phyloP scores from a whole-genome alignment of 768 basidiomycete species.

The Paxillus ammoniavirescens region DNA sequence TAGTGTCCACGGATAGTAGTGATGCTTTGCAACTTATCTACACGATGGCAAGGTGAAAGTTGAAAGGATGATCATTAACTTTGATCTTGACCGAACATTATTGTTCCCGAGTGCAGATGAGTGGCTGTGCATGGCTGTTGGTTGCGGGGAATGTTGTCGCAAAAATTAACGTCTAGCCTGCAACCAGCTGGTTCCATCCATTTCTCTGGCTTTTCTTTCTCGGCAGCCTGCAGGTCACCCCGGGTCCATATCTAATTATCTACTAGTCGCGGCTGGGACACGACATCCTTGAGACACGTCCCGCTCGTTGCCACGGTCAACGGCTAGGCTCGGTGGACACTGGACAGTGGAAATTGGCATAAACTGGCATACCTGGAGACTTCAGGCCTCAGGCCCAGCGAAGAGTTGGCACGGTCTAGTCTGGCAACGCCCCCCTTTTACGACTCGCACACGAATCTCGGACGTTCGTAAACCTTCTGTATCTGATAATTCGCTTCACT shows the following conservation, averaged over 20 bases:
- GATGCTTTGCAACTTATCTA: too few species aligned
- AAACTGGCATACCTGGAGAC: neutral
- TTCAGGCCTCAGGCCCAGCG: neutral
- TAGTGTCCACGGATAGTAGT: too few species aligned
- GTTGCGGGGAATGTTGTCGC: neutral
- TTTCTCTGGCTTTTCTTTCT: neutral
- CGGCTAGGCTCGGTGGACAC: neutral
- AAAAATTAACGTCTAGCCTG: neutral
- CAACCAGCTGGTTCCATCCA: neutral
- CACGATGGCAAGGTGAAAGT: neutral
- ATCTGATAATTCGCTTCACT: neutral
- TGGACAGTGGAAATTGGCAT: neutral
- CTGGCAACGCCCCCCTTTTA: neutral
- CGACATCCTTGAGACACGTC: neutral
- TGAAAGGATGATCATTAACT: neutral
- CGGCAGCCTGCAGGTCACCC: constrained; percentile 1
- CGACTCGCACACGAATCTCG: neutral
- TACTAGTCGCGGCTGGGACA: constrained; percentile 11
- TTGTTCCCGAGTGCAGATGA: neutral
- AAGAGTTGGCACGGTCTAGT: too few species aligned
- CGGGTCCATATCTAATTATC: constrained; percentile 1
- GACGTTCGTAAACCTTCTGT: neutral
- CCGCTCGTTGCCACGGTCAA: neutral
- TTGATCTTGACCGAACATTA: neutral
- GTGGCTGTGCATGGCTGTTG: constrained; percentile 4